A percentile compares a stretch with the other conserved stretches of the same genome.
These are phyloP conservation scores for Fusarium fujikuroi DNA, from an alignment of 2,329 filamentous ascomycete species.

Conservation along the genomic window DNA sequence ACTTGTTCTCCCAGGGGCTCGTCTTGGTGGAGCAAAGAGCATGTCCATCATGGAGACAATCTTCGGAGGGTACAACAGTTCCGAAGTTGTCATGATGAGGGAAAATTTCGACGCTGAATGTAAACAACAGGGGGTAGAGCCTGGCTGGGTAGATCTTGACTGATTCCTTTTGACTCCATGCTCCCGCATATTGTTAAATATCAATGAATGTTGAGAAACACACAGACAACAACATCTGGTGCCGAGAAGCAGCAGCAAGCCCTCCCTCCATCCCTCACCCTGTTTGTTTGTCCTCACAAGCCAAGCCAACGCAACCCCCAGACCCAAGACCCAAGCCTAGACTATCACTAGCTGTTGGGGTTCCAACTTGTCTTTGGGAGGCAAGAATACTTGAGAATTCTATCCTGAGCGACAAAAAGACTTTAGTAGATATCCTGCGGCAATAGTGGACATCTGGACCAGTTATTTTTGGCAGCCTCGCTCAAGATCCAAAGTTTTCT, in stretches of 20 bases:
- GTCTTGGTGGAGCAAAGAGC: conserved; percentile 15
- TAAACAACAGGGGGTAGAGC: not conserved
- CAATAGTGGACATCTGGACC: not conserved
- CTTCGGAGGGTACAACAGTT: conserved; percentile 10
- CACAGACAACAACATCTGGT: conserved; percentile 14
- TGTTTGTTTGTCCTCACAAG: not conserved
- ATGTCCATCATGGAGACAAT: conserved; percentile 15
- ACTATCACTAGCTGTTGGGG: conserved; percentile 29
- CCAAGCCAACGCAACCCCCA: conserved; percentile 25
- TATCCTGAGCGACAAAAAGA: not conserved
- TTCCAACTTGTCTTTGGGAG: conserved; percentile 4
- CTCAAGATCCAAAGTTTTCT: not conserved
- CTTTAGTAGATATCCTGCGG: not conserved
- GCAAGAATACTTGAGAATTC: not conserved
- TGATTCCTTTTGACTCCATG: conserved; percentile 2
- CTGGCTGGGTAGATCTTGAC: conserved; percentile 2
- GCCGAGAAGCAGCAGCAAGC: conserved; percentile 22
- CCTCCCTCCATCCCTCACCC: conserved; percentile 16
- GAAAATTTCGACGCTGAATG: not conserved
- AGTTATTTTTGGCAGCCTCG: not conserved
- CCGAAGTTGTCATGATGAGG: conserved; percentile 36
- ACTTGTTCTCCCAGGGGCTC: conserved; percentile 17
- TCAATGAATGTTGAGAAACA: not conserved
- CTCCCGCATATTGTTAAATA: not conserved
- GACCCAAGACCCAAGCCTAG: conserved; percentile 5